These are phyloP conservation scores for Trichoderma oligosporum DNA, from an alignment of 2,329 filamentous ascomycete species.

Conservation along the genomic window DNA sequence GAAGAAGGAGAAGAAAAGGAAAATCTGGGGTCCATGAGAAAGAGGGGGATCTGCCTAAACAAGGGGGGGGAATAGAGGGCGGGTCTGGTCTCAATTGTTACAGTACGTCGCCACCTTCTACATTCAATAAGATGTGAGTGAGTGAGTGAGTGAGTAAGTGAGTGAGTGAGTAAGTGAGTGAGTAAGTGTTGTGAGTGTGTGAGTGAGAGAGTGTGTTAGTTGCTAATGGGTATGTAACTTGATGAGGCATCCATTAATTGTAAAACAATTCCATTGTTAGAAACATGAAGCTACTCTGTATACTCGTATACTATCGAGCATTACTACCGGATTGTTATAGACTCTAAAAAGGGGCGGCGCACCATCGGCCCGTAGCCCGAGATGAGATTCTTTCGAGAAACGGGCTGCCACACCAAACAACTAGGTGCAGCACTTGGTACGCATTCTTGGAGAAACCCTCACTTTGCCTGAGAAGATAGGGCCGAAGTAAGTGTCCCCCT, in stretches of 20 bases:
- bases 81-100: not conserved
- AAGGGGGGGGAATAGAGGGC: conserved; percentile 11
- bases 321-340: too few relatives aligned
- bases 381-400: conserved; percentile 13
- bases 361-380: conserved; percentile 16
- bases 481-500: conserved; percentile 3
- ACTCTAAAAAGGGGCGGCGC: conserved; percentile 10
- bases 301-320: not conserved
- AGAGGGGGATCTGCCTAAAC: conserved; percentile 10
- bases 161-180: too few relatives aligned
- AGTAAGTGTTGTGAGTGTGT: too few relatives aligned
- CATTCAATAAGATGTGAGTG: too few relatives aligned
- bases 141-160: too few relatives aligned
- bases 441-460: not conserved
- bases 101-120: too few relatives aligned
- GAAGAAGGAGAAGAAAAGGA: not conserved
- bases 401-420: conserved; percentile 10
- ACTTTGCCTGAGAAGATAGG: conserved; percentile 15
- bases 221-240: not conserved
- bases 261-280: not conserved
- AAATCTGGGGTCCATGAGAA: conserved; percentile 9
- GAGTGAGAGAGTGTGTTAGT: not conserved
- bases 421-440: conserved; percentile 11
- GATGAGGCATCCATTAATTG: not conserved
- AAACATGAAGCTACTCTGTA: not conserved